Conservation (phyloP, 768 basidiomycete species). For the Sarcodon aspratus region DNA sequence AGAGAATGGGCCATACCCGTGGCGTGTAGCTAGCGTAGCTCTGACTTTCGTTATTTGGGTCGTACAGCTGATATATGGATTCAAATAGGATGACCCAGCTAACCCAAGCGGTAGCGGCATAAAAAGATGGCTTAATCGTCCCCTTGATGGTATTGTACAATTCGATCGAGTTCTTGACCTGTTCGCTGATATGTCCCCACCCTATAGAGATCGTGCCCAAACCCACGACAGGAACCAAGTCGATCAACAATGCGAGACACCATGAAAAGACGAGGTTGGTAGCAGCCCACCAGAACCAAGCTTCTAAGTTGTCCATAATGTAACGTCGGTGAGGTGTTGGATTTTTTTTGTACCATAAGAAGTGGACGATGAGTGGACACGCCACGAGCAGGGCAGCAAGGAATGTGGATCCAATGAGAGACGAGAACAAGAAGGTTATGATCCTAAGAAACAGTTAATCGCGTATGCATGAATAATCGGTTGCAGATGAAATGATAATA, state of each 20-base stretch:
- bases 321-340: constrained; percentile 43
- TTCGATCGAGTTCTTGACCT: constrained; percentile 53
- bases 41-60: constrained; percentile 19
- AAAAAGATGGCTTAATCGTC: constrained; percentile 60
- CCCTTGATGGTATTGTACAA: constrained; percentile 62
- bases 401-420: constrained; percentile 61
- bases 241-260: constrained; percentile 64
- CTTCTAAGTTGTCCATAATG: constrained; percentile 54
- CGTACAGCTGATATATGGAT: constrained; percentile 49
- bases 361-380: constrained; percentile 47
- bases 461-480: not conserved
- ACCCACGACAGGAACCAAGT: constrained; percentile 48
- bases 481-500: not conserved
- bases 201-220: constrained; percentile 40
- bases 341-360: constrained; percentile 59
- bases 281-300: constrained; percentile 79
- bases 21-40: constrained; percentile 55
- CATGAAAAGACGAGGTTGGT: constrained; percentile 70
- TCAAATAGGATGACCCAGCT: constrained; percentile 71
- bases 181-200: constrained; percentile 73
- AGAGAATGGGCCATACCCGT: constrained; percentile 25
- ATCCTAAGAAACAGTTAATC: constrained; percentile 26
- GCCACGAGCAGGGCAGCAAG: constrained; percentile 50
- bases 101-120: constrained; percentile 57
- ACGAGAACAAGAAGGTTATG: constrained; percentile 53